Evolutionary conservation across 1,284 basidiomycete genomes (phyloP).

Genomic region (Flammula alnicola): DNA sequence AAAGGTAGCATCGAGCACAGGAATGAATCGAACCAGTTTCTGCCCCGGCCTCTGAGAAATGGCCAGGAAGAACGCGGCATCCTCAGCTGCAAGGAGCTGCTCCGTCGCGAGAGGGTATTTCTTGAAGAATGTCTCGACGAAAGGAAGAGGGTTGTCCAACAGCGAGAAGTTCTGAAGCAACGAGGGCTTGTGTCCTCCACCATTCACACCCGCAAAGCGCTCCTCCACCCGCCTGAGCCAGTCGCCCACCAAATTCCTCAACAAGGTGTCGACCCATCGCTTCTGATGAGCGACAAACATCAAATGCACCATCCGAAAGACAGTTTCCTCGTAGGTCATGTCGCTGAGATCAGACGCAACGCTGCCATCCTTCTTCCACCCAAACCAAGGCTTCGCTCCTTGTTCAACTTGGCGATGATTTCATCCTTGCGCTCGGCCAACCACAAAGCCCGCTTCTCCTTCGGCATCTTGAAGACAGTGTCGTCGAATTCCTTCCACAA

Average conservation of each 20-base stretch:
- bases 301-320: constrained; percentile 87
- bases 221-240: constrained; percentile 98
- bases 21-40: constrained; percentile 99
- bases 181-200: constrained; percentile 76
- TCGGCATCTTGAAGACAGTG: constrained; percentile 91
- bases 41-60: constrained; percentile 95
- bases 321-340: constrained; percentile 99
- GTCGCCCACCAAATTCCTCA: constrained; percentile 95
- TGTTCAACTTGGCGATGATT: constrained; percentile 92
- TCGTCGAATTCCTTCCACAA: constrained; percentile 99
- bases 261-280: constrained; percentile 94
- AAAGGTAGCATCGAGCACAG: constrained; percentile 91
- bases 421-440: constrained; percentile 86
- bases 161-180: constrained; percentile 88
- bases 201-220: constrained; percentile 93
- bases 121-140: constrained; percentile 86
- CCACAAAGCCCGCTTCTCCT: constrained; percentile 94
- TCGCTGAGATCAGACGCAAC: constrained; percentile 88
- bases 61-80: constrained; percentile 94
- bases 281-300: constrained; percentile 93
- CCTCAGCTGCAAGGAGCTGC: constrained; percentile 93
- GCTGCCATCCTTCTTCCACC: constrained; percentile 88
- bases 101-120: constrained; percentile 82
- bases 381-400: constrained; percentile 97
- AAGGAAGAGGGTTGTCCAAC: constrained; percentile 82